Evolutionary conservation across 2,329 filamentous ascomycete genomes (phyloP).

Genomic region (Orbilia oligospora): DNA sequence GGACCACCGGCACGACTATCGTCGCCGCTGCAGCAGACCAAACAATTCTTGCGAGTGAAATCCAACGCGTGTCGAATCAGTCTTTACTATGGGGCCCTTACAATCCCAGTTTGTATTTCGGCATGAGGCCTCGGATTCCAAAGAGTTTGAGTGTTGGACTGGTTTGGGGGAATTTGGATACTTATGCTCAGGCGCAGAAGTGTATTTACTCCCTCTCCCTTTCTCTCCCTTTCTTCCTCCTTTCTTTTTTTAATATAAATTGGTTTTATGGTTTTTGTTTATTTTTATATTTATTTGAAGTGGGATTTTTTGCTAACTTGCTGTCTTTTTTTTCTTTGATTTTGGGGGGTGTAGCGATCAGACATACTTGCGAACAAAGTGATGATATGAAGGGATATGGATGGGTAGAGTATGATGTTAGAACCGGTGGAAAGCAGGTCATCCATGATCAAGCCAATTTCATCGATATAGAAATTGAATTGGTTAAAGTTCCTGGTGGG

Average conservation of each 20-base stretch:
- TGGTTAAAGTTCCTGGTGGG: constrained; percentile 92
- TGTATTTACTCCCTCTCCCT: constrained; percentile 70
- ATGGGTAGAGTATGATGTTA: constrained; percentile 96
- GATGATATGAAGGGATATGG: constrained; percentile 95
- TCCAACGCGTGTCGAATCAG: constrained; percentile 73
- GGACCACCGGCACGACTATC: not conserved
- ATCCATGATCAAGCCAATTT: constrained; percentile 91
- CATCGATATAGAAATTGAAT: constrained; percentile 91
- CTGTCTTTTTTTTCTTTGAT: not conserved
- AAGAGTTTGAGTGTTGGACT: constrained; percentile 85
- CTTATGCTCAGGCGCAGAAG: constrained; percentile 80
- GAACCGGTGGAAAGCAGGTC: constrained; percentile 86
- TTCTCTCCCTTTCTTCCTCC: not conserved
- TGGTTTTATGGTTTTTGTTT: not conserved
- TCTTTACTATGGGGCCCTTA: constrained; percentile 97
- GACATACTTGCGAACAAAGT: constrained; percentile 96
- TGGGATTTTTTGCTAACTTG: not conserved
- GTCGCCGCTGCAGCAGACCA: constrained; percentile 23
- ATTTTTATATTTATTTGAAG: not conserved
- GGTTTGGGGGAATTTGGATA: constrained; percentile 89
- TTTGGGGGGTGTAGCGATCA: constrained; percentile 74
- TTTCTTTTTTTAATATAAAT: too few relatives aligned
- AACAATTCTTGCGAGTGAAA: constrained; percentile 46
- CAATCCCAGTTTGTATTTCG: constrained; percentile 93
- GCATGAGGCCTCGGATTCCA: constrained; percentile 83